Evolutionary conservation across 495 filamentous ascomycete species (phyloP).

Genomic region (Xylaria nigripes): DNA sequence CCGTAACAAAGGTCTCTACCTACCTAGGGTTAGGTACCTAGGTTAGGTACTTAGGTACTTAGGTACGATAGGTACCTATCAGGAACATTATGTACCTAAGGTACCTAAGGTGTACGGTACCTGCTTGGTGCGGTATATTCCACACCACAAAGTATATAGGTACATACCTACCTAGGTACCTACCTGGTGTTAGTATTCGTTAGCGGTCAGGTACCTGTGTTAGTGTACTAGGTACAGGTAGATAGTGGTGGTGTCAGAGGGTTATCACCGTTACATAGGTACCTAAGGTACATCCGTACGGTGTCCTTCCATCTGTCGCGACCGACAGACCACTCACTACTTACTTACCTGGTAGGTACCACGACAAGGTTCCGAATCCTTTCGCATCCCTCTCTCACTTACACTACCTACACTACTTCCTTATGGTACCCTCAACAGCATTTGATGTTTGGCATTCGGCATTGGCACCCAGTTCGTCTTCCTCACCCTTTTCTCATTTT

Average conservation of each 20-base stretch:
- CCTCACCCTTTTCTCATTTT: not conserved
- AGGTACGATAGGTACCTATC: too few species aligned
- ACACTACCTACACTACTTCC: not conserved
- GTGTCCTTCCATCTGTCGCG: too few species aligned
- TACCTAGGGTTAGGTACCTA: too few species aligned
- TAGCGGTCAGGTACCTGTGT: not conserved
- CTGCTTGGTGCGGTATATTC: too few species aligned
- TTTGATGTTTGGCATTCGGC: too few species aligned
- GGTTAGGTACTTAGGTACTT: too few species aligned
- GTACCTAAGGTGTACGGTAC: too few species aligned
- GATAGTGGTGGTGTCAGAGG: conserved; percentile 1
- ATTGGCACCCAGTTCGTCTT: not conserved
- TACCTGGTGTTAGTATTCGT: not conserved
- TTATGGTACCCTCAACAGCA: not conserved
- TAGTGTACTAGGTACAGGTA: not conserved
- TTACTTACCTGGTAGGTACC: not conserved
- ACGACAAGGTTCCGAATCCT: conserved; percentile 13
- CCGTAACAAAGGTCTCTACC: too few species aligned
- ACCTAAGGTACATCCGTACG: too few species aligned
- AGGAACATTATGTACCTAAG: too few species aligned
- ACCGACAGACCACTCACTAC: conserved; percentile 9
- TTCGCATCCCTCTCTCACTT: conserved; percentile 6
- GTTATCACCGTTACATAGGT: too few species aligned
- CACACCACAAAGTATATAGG: too few species aligned
- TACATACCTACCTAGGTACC: not conserved